These are phyloP conservation scores for Selaginella moellendorffii DNA, from an alignment of 75 land plant genomes.

Conservation along the genomic window DNA sequence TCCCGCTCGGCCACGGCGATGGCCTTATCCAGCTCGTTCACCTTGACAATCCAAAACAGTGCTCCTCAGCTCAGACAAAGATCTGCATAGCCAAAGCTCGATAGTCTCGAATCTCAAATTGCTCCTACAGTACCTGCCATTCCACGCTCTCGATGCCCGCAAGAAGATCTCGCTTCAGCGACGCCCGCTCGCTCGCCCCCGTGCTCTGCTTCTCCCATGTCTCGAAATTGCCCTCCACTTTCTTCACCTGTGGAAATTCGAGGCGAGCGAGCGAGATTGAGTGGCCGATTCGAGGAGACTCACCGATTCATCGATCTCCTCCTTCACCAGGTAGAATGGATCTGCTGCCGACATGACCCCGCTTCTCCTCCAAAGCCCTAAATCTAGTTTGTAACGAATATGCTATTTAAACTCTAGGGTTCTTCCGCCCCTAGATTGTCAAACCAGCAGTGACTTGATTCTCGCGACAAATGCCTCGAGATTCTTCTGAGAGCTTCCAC, in stretches of 20 bases:
- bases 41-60: too few species aligned
- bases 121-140: conserved; percentile 99
- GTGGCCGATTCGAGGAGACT: conserved; percentile 15
- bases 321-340: conserved; percentile 90
- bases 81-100: neutral
- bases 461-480: too few species aligned
- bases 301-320: conserved; percentile 90
- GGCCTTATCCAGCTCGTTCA: conserved; percentile 81
- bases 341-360: conserved; percentile 60
- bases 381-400: too few species aligned
- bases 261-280: neutral
- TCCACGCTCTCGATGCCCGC: conserved; percentile 74
- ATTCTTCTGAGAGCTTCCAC: too few species aligned
- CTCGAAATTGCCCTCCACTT: conserved; percentile 30
- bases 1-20: conserved; percentile 71
- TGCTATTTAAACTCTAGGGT: too few species aligned
- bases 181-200: conserved; percentile 33
- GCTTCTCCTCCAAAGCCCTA: too few species aligned
- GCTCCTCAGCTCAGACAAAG: too few species aligned
- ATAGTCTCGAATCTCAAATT: neutral
- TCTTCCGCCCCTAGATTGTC: too few species aligned
- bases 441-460: too few species aligned
- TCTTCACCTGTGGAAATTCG: conserved; percentile 29
- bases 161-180: conserved; percentile 49
- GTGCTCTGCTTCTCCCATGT: conserved; percentile 46